These are phyloP conservation scores for Lactifluus rugatus DNA, from an alignment of 768 basidiomycete species.

Conservation along the genomic window DNA sequence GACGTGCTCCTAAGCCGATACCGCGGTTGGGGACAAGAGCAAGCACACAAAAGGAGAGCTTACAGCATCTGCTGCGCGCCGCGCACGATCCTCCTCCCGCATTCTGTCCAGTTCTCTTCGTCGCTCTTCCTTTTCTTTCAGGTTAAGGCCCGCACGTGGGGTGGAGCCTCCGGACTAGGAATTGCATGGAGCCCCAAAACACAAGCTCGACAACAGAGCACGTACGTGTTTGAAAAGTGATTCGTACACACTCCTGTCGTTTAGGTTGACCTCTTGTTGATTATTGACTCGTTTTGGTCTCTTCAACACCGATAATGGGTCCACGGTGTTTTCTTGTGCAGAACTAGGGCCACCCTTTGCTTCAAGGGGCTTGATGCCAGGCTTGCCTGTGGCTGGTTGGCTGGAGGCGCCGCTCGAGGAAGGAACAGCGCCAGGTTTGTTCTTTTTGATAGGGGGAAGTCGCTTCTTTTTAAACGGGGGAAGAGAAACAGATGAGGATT, in stretches of 20 bases:
- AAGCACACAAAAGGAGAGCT: background rate
- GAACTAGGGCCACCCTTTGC: background rate
- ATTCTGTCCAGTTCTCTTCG: slow-evolving; percentile 23
- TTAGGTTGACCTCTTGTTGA: slow-evolving; percentile 20
- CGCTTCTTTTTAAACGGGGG: slow-evolving; percentile 20
- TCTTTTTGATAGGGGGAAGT: slow-evolving; percentile 19
- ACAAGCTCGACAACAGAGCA: background rate
- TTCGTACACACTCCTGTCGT: slow-evolving; percentile 19
- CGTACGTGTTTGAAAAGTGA: slow-evolving; percentile 22
- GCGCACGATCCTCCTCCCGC: slow-evolving; percentile 24
- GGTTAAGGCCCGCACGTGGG: slow-evolving; percentile 21
- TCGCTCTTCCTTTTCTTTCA: slow-evolving; percentile 23
- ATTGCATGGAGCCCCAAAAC: background rate
- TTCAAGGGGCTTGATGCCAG: background rate
- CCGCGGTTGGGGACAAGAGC: background rate
- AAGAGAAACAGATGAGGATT: slow-evolving; percentile 11
- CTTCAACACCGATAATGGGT: slow-evolving; percentile 14
- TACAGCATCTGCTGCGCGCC: slow-evolving; percentile 20
- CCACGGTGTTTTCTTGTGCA: slow-evolving; percentile 1
- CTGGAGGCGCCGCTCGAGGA: background rate
- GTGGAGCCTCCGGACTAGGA: slow-evolving; percentile 17
- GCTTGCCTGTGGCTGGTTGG: slow-evolving; percentile 2
- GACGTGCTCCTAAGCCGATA: slow-evolving; percentile 18
- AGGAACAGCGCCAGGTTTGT: slow-evolving; percentile 10
- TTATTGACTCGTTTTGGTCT: slow-evolving; percentile 16